Conservation (phyloP, 1,284 basidiomycete genomes). For the Tylopilus orsonianus region DNA sequence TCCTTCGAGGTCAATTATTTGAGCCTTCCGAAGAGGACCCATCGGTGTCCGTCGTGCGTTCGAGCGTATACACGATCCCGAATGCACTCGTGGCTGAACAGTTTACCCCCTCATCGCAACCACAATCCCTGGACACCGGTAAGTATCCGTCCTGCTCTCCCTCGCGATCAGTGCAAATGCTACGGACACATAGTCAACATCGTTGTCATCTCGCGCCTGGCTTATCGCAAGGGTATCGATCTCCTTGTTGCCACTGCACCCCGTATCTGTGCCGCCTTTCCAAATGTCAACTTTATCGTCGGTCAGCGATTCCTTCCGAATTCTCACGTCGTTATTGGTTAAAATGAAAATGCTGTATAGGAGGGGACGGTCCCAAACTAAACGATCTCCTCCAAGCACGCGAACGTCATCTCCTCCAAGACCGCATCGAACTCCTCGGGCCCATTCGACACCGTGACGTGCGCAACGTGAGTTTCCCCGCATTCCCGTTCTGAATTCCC, state of each 20-base stretch:
- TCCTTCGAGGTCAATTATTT: slow-evolving; percentile 79
- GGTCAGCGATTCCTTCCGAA: slow-evolving; percentile 46
- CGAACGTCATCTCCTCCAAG: slow-evolving; percentile 87
- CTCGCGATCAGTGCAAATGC: neutral
- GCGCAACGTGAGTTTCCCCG: slow-evolving; percentile 54
- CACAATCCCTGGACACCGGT: slow-evolving; percentile 59
- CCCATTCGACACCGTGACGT: slow-evolving; percentile 82
- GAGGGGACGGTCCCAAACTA: slow-evolving; percentile 94
- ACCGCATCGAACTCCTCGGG: slow-evolving; percentile 88
- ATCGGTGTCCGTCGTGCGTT: slow-evolving; percentile 48
- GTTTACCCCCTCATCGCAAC: slow-evolving; percentile 66
- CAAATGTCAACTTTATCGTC: slow-evolving; percentile 85
- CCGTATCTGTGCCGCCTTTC: slow-evolving; percentile 81
- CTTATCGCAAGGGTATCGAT: slow-evolving; percentile 97
- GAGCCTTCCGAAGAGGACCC: slow-evolving; percentile 46
- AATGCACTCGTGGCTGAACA: slow-evolving; percentile 90
- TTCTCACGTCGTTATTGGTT: neutral
- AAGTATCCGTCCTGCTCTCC: slow-evolving; percentile 28
- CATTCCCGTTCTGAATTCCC: too few species aligned
- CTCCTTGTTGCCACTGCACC: slow-evolving; percentile 92
- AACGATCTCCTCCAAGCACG: slow-evolving; percentile 96
- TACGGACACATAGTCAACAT: slow-evolving; percentile 75
- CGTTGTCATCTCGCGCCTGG: slow-evolving; percentile 91
- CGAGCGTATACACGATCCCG: slow-evolving; percentile 86
- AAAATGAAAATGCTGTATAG: slow-evolving; percentile 36